Base-by-base conservation (phyloP, 371 early-diverging fungal species). In the Mortierella polycephala region DNA sequence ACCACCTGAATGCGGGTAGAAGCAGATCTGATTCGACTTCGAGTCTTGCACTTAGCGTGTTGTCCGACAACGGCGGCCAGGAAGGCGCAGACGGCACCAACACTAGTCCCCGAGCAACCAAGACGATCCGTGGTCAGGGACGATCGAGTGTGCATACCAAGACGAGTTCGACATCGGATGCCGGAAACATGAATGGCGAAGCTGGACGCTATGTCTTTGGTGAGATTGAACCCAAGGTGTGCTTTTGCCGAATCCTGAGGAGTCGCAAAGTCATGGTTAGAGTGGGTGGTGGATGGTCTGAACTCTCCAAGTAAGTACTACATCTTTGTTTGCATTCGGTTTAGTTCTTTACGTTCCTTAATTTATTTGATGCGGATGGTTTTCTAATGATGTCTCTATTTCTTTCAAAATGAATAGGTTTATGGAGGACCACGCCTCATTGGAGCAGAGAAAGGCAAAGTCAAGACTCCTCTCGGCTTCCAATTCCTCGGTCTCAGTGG, bases 261-360 rank as follows among this genome's bases (percentile, higher is more conserved):
- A 88, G 87, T 61, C 85, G 86, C 13, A 87, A 88, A 84, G 92
- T 93, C 21, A 91, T 93, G 91, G 92, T 93, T 47, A 86, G 93
- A 51, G 90, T 93, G 3, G 93, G 93, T 23, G 93, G 93, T 61
- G 93, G 94, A 20, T 93, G 93, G 93, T 84, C 83, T 14, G 91
- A 90, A 62, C 71, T 90, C 10, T 88, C 91, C 40, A 86, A 88
- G 76, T 90, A 81, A 72, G 83, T 62, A 42, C 54, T n/a, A 13
- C 1, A 12, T 30, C 37, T 47, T 44, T 47, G 40, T 16, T n/a
- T 51, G 23, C n/a, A 16, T 53, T 44, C 21, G 8, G 18, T 47
- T 4, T 51, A 37, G 50, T 60, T 60, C 21, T 51, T 58, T 57
- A 4, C 18, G 39, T 51, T 51, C 21, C 14, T 20, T 20, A 37